Conservation (phyloP, 1,284 basidiomycete species). For the Sanghuangporus baumii region DNA sequence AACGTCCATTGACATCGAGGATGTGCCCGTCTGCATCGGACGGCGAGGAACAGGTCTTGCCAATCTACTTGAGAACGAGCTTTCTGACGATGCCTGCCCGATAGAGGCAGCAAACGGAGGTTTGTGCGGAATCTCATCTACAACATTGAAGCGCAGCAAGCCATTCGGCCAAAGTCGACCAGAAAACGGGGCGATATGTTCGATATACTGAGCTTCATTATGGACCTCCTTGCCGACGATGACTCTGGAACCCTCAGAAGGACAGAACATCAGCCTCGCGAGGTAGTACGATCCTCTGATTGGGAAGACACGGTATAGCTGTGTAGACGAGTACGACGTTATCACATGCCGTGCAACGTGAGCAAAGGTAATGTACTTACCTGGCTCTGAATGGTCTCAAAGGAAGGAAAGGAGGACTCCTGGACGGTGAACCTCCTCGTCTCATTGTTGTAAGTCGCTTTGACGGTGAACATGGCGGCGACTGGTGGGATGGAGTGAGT, state of each 20-base stretch:
- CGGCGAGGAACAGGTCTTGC: slow-evolving; percentile 4
- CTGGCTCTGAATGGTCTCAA: slow-evolving; percentile 38
- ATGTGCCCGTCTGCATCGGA: not conserved
- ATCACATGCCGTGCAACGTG: slow-evolving; percentile 12
- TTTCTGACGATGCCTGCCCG: not conserved
- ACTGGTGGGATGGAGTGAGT: slow-evolving; percentile 10
- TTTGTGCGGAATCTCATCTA: slow-evolving; percentile 35
- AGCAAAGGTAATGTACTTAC: slow-evolving; percentile 25
- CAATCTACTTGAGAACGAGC: not conserved
- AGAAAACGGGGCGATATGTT: slow-evolving; percentile 42
- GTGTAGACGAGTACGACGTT: slow-evolving; percentile 17
- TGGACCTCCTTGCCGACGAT: slow-evolving; percentile 57
- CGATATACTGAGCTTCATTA: slow-evolving; percentile 50
- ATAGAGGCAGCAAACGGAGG: not conserved
- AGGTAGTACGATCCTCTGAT: slow-evolving; percentile 54
- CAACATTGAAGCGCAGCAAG: slow-evolving; percentile 56
- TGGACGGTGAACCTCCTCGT: slow-evolving; percentile 43
- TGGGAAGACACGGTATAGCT: slow-evolving; percentile 68
- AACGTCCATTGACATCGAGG: not conserved
- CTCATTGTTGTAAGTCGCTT: slow-evolving; percentile 47
- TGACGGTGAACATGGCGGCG: slow-evolving; percentile 46
- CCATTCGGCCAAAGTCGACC: slow-evolving; percentile 48
- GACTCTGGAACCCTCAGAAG: slow-evolving; percentile 37
- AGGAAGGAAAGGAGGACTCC: slow-evolving; percentile 39
- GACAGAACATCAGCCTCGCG: slow-evolving; percentile 61